Evolutionary conservation across 2,329 filamentous ascomycete genomes (phyloP), one percentile per base, ranked within the genome.

Genomic region (Leptographium flavum): DNA sequence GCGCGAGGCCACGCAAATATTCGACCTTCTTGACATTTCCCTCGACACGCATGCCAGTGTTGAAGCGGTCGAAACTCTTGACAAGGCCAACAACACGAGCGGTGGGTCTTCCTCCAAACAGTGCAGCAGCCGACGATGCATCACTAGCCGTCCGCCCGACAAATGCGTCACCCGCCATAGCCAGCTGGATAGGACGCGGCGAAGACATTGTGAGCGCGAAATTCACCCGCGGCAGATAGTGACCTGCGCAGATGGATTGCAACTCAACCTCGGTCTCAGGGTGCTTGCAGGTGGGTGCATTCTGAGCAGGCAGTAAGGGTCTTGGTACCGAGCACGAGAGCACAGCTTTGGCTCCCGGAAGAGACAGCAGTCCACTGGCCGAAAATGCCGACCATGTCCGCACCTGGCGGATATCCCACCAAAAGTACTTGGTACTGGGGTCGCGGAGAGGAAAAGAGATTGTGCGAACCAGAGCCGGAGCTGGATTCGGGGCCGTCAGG

Each of bases 381-480:
- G 76, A 85, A 73, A 95, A 95, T 54, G 77, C 74, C 43, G 74
- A 74, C 90, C 90, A 95, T 50, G 79, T 74, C 50, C 85, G 79
- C 53, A 95, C 70, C 59, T 93, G 90, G 54, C 90, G 83, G 47
- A 94, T 74, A 57, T 96, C 90, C 84, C 87, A 95, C 90, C 90
- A 96, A 63, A 90, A 94, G 66, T 94, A 80, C 60, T 81, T 86
- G 55, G 74, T 81, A 63, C 71, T 74, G 56, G 71, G 79, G 60
- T 78, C 83, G 51, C 70, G 76, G 56, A 70, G 68, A 52, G 65
- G 79, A 58, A 82, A 80, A 48, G 82, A 84, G 53, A 90, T 76
- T 53, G 81, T 83, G 57, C 82, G 82, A 32, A 94, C 86, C 30
- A 94, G 70, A 35, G 82, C 81, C 17, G 88, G 83, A 21, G 86